A percentile compares a stretch with the other conserved stretches of the same genome.
Conservation (phyloP, 768 basidiomycete genomes). For the Boletus subcaerulescens region DNA sequence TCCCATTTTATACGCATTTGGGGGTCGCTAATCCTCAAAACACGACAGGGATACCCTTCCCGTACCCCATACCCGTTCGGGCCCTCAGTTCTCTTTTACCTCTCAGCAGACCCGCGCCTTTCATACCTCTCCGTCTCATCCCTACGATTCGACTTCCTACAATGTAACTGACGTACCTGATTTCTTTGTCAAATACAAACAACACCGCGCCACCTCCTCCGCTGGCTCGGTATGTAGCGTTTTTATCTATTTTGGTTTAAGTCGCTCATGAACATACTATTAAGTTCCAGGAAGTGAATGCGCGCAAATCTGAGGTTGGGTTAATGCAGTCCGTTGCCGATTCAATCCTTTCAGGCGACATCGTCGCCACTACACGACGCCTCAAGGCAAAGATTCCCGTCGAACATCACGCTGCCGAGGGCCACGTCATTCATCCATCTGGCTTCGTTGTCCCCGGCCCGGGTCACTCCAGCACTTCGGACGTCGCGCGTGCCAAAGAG, state of each 20-base stretch:
- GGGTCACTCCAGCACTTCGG: constrained; percentile 25
- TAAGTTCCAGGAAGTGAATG: background rate
- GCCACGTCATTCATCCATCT: constrained; percentile 24
- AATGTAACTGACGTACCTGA: constrained; percentile 24
- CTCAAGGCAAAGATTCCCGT: constrained; percentile 27
- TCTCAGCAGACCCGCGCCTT: constrained; percentile 21
- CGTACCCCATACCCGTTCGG: background rate
- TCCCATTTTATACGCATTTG: constrained; percentile 27
- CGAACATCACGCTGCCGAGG: constrained; percentile 19
- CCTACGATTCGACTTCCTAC: constrained; percentile 26
- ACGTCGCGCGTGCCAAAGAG: constrained; percentile 25
- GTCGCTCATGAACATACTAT: background rate
- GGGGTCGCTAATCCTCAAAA: constrained; percentile 32
- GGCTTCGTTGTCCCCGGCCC: constrained; percentile 31
- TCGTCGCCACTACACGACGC: constrained; percentile 29
- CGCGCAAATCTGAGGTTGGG: constrained; percentile 9
- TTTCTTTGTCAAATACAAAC: constrained; percentile 29
- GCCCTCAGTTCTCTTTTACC: background rate
- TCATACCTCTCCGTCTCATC: constrained; percentile 19
- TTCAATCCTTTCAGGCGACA: constrained; percentile 21
- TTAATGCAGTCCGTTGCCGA: constrained; percentile 24
- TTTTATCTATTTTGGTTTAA: fast-evolving
- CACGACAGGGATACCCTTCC: constrained; percentile 32
- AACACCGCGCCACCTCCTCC: constrained; percentile 10
- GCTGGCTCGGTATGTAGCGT: constrained; percentile 5